Evolutionary conservation across 1,139 yeast genomes (phyloP).

Genomic region (Hansenula lynferdii): DNA sequence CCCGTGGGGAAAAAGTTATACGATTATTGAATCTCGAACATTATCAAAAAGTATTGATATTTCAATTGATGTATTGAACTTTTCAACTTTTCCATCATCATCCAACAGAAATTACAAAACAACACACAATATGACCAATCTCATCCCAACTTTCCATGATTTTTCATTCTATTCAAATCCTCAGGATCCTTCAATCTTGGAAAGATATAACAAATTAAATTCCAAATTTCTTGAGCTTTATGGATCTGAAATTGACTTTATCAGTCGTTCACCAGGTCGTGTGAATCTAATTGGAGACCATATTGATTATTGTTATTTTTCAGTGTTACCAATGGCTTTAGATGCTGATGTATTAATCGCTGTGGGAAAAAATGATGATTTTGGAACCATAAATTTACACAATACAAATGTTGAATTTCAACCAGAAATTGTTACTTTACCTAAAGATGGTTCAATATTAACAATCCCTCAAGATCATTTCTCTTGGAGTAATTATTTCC

Average conservation of each 20-base stretch:
- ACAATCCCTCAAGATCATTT: constrained; percentile 44
- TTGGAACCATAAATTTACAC: constrained; percentile 34
- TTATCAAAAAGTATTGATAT: too few species aligned
- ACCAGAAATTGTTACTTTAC: constrained; percentile 36
- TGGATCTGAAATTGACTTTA: constrained; percentile 33
- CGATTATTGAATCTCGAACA: too few species aligned
- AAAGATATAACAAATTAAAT: constrained; percentile 27
- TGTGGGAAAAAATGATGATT: constrained; percentile 30
- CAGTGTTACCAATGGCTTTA: constrained; percentile 75
- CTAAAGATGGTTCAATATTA: constrained; percentile 36
- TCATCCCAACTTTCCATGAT: constrained; percentile 32
- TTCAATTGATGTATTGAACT: too few species aligned
- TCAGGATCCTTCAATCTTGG: constrained; percentile 23
- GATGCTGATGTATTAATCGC: constrained; percentile 62
- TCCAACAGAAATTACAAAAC: too few species aligned
- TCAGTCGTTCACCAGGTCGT: constrained; percentile 67
- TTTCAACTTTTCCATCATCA: too few species aligned
- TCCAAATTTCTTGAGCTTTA: constrained; percentile 23
- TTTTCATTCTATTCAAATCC: constrained; percentile 29
- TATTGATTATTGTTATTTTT: constrained; percentile 63
- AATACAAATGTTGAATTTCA: constrained; percentile 40
- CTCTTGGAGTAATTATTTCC: constrained; percentile 66
- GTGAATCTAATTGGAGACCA: constrained; percentile 76
- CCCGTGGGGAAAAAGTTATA: too few species aligned
- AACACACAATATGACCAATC: constrained; percentile 8